Conservation (phyloP, 768 basidiomycete species). For the Calocera cornea region DNA sequence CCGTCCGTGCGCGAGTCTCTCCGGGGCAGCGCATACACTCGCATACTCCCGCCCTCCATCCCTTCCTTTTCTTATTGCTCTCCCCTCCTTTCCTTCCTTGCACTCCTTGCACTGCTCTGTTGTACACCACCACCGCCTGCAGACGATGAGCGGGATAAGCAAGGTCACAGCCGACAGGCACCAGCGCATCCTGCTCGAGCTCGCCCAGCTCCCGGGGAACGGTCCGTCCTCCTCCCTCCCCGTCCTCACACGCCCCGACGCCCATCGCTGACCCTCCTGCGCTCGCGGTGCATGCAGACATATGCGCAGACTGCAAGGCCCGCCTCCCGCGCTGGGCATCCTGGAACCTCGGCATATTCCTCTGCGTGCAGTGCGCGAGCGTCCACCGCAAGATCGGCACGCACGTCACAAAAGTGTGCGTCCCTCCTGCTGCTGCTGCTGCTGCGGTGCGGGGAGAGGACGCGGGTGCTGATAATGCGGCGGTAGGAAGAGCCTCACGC, state of each 20-base stretch:
- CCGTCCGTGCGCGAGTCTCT: slow-evolving; percentile 2
- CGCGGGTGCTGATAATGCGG: slow-evolving; percentile 7
- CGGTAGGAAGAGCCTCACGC: slow-evolving; percentile 70
- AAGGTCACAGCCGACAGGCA: slow-evolving; percentile 38
- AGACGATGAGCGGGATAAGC: not conserved
- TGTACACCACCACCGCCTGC: not conserved
- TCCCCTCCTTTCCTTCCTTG: too few relatives aligned
- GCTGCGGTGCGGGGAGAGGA: slow-evolving; percentile 17
- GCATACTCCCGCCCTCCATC: too few relatives aligned
- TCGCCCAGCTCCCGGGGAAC: slow-evolving; percentile 64
- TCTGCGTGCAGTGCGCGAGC: slow-evolving; percentile 78
- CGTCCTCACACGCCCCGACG: too few relatives aligned
- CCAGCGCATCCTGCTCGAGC: slow-evolving; percentile 51
- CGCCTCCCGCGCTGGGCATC: slow-evolving; percentile 81
- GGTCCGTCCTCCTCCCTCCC: slow-evolving; percentile 32
- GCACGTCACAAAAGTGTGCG: slow-evolving; percentile 83
- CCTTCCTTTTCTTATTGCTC: not conserved
- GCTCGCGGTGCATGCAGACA: slow-evolving; percentile 38
- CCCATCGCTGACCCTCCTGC: slow-evolving; percentile 5
- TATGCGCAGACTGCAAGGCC: slow-evolving; percentile 87
- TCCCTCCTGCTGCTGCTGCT: too few relatives aligned
- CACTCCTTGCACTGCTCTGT: not conserved
- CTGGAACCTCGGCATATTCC: slow-evolving; percentile 75
- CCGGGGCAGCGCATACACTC: not conserved
- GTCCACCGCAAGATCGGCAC: slow-evolving; percentile 92